Evolutionary conservation across 2,329 filamentous ascomycete genomes (phyloP), one percentile per base, ranked within the genome.

Genomic region (Leptographium flavum): DNA sequence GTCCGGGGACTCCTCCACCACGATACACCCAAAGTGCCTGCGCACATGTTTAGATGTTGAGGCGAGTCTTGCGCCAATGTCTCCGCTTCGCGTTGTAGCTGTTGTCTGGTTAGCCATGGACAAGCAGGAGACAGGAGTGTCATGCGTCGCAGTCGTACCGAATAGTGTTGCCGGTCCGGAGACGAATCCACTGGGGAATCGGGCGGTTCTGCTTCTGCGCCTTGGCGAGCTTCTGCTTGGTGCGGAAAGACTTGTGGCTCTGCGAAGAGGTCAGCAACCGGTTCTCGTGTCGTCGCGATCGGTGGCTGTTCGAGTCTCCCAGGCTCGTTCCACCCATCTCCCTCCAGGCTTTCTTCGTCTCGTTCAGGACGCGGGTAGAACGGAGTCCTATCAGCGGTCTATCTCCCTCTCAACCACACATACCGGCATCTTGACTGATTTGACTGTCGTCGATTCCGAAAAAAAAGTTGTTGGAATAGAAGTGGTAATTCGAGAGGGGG

Each of bases 51-150:
- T 92, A 98, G 77, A 98, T 93, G 67, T 87, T 87, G 73, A 98
- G 87, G 68, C 87, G 84, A 67, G 92, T 96, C 90, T 98, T 98
- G 77, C 92, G 87, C 92, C 92, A 98, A 71, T 98, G 92, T 74
- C 92, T 85, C 72, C 92, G 79, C 86, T 98, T 98, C 64, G 92
- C 88, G 78, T 98, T 98, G 83, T 98, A 98, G 76, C 92, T 98
- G 67, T 60, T 8, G 30, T 21, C 5, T 17, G 19, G 42, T 38
- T 31, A 43, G 33, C n/a, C 17, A 43, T 27, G 15, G 3, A 11
- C n/a, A 30, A 13, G 4, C 2, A 17, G 8, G 7, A 19, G 8
- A 30, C 3, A 13, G 13, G 11, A 10, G 6, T 14, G 13, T 8
- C 19, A 37, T 14, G 22, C 22, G 11, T 3, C 9, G 19, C 8